Evolutionary conservation across 768 basidiomycete genomes (phyloP).

Genomic region (Pisolithus microcarpus): DNA sequence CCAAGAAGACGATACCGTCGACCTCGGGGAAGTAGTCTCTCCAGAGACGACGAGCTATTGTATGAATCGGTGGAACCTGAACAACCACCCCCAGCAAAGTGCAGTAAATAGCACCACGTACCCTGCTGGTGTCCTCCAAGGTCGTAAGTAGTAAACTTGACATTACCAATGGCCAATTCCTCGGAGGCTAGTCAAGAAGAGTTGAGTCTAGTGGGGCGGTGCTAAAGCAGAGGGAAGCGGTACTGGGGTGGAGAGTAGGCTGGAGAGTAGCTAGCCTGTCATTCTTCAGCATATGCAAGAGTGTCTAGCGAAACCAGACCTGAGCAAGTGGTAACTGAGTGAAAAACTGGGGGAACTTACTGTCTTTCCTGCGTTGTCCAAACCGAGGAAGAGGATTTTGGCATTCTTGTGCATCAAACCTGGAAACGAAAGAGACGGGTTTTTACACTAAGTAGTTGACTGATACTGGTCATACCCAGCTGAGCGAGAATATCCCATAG

Average conservation of each 20-base stretch:
- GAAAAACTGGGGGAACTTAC: constrained; percentile 38
- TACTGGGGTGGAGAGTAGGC: constrained; percentile 97
- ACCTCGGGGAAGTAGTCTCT: constrained; percentile 99
- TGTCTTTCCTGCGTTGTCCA: constrained; percentile 99
- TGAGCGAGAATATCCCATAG: constrained; percentile 94
- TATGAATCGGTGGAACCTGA: not conserved
- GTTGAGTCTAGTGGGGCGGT: constrained; percentile 2
- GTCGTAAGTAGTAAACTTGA: constrained; percentile 99
- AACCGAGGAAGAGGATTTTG: constrained; percentile 97
- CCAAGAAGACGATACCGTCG: constrained; percentile 96
- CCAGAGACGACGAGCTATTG: constrained; percentile 90
- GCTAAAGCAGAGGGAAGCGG: constrained; percentile 19
- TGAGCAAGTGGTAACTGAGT: constrained; percentile 4
- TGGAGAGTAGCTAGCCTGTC: constrained; percentile 95
- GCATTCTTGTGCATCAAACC: constrained; percentile 96
- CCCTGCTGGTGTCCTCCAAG: constrained; percentile 97
- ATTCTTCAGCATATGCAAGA: constrained; percentile 99
- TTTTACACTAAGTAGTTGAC: constrained; percentile 1
- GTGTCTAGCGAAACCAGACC: constrained; percentile 47
- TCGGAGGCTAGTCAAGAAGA: constrained; percentile 68
- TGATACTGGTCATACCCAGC: constrained; percentile 56
- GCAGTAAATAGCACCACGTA: constrained; percentile 24
- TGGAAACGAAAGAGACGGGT: constrained; percentile 22
- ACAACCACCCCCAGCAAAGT: constrained; percentile 1
- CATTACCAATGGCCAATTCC: constrained; percentile 96